A percentile compares a stretch with the other conserved stretches of the same genome.
phyloP scores from a whole-genome alignment of 208 protist species.

The Blechomonas ayalai region DNA sequence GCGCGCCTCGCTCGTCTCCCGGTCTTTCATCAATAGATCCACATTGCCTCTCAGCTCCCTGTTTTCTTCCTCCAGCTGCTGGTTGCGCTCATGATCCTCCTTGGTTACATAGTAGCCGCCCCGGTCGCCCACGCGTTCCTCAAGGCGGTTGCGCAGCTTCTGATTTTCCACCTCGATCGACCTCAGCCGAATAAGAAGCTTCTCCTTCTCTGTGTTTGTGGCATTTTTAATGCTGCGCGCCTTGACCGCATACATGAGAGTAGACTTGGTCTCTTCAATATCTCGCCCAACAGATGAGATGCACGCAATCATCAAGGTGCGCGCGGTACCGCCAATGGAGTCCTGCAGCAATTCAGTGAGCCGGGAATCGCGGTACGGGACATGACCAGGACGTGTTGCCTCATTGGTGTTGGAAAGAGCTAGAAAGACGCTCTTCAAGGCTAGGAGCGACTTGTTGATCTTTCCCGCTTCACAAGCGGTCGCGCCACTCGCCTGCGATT shows the following conservation, averaged over 20 bases:
- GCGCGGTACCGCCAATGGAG: slow-evolving; percentile 89
- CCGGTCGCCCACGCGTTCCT: slow-evolving; percentile 78
- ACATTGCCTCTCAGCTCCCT: slow-evolving; percentile 40
- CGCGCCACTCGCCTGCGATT: slow-evolving; percentile 81
- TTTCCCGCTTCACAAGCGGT: slow-evolving; percentile 86
- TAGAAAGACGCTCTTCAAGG: slow-evolving; percentile 91
- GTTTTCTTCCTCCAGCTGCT: slow-evolving; percentile 50
- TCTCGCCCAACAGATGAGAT: slow-evolving; percentile 91
- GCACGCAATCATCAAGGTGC: slow-evolving; percentile 94
- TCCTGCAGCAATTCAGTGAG: slow-evolving; percentile 94
- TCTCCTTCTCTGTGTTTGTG: slow-evolving; percentile 75
- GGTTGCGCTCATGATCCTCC: slow-evolving; percentile 71
- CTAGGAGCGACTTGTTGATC: slow-evolving; percentile 91
- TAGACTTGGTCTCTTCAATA: slow-evolving; percentile 94
- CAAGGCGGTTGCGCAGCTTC: slow-evolving; percentile 76
- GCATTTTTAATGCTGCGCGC: slow-evolving; percentile 93
- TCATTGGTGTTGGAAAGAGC: slow-evolving; percentile 82
- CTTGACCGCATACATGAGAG: slow-evolving; percentile 94
- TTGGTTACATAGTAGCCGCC: slow-evolving; percentile 79
- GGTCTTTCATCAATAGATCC: slow-evolving; percentile 55
- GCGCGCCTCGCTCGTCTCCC: slow-evolving; percentile 50
- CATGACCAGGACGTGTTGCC: slow-evolving; percentile 71
- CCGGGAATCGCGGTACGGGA: slow-evolving; percentile 93
- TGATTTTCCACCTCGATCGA: slow-evolving; percentile 85
- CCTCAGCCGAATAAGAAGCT: slow-evolving; percentile 67